Percentiles rank a stretch among this genome's conserved stretches.
These are phyloP conservation scores for Nevesoporus exiguus DNA, from an alignment of 768 basidiomycete species.

Conservation along the genomic window DNA sequence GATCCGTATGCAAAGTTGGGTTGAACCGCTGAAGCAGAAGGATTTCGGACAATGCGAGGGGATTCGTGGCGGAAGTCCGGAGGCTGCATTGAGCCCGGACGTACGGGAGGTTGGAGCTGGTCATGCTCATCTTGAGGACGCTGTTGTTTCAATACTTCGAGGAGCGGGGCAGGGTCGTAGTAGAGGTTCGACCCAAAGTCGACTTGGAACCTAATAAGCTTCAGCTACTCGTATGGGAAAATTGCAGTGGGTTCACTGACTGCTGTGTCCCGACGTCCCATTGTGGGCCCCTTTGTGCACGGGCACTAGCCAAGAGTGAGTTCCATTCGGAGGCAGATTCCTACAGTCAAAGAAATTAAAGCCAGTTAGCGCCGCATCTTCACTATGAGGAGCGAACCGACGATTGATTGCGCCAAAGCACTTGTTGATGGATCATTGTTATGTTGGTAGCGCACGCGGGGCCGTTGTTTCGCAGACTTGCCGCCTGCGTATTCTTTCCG, in stretches of 20 bases:
- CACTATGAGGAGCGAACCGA: constrained; percentile 35
- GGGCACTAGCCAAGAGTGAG: constrained; percentile 69
- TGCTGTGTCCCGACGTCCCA: constrained; percentile 88
- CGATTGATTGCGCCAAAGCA: constrained; percentile 59
- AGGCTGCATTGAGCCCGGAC: constrained; percentile 30
- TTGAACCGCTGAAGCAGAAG: constrained; percentile 27
- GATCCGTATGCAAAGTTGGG: constrained; percentile 30
- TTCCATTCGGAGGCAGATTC: constrained; percentile 88
- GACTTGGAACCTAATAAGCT: constrained; percentile 58
- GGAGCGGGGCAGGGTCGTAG: constrained; percentile 63
- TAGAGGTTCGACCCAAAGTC: constrained; percentile 71
- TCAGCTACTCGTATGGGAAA: neutral
- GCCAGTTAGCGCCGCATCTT: neutral
- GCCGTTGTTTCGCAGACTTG: constrained; percentile 43
- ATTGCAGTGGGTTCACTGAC: constrained; percentile 41
- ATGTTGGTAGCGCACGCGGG: constrained; percentile 47
- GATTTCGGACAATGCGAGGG: constrained; percentile 31
- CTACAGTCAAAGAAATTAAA: constrained; percentile 21
- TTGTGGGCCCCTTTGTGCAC: constrained; percentile 79
- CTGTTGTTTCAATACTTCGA: constrained; percentile 45
- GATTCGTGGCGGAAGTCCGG: constrained; percentile 34
- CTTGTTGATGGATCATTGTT: constrained; percentile 46
- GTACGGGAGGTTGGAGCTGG: constrained; percentile 16
- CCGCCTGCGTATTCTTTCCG: constrained; percentile 43
- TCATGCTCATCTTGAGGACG: constrained; percentile 29